Percentiles rank a stretch among this genome's conserved stretches.
These are phyloP conservation scores for Boletus sensibilis DNA, from an alignment of 768 basidiomycete genomes.

Conservation along the genomic window DNA sequence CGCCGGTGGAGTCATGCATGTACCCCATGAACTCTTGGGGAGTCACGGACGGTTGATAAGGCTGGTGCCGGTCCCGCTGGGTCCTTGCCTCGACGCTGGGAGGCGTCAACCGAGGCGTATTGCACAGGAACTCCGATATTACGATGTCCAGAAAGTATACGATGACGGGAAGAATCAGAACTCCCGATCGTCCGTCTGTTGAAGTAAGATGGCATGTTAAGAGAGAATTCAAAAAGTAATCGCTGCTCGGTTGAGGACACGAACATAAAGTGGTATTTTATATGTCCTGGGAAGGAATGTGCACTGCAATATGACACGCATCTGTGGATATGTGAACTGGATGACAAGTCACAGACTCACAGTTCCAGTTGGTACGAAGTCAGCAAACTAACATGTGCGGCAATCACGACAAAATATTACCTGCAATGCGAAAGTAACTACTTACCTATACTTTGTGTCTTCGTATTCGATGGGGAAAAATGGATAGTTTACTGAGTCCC, in stretches of 20 bases:
- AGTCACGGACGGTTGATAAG: neutral
- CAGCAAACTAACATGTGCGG: neutral
- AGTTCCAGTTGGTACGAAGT: neutral
- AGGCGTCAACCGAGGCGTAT: neutral
- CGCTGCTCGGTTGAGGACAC: neutral
- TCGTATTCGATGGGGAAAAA: neutral
- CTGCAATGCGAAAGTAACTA: neutral
- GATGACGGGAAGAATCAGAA: neutral
- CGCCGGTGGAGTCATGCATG: neutral
- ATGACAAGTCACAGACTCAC: neutral
- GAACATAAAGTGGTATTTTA: neutral
- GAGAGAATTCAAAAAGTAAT: neutral
- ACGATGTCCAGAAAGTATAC: neutral
- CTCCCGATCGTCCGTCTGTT: conserved; percentile 1
- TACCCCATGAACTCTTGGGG: neutral
- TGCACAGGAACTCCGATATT: neutral
- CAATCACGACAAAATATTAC: neutral
- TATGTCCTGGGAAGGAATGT: neutral
- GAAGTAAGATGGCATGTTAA: conserved; percentile 5
- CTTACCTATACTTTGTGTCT: neutral
- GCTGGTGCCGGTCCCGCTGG: neutral
- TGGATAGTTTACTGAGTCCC: neutral
- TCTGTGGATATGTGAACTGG: neutral
- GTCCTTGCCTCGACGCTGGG: neutral
- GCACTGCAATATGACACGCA: neutral